A percentile compares a stretch with the other conserved stretches of the same genome.
Conservation (phyloP, 2,329 filamentous ascomycete species). For the Calonectria hawksworthii region DNA sequence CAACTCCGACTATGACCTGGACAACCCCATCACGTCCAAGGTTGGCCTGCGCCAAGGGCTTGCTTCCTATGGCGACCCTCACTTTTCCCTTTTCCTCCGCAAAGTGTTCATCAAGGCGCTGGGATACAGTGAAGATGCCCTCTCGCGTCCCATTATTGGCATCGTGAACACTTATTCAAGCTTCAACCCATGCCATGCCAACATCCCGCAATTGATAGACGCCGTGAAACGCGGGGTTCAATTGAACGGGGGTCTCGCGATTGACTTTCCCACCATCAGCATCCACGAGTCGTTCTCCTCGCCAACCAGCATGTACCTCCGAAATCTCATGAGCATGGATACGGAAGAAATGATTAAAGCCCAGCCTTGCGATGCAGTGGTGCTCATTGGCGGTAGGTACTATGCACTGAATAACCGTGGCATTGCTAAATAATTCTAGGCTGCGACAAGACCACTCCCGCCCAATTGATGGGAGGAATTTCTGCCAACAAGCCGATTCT, state of each 20-base stretch:
- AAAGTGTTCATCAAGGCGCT: conserved; percentile 85
- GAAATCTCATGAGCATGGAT: conserved; percentile 85
- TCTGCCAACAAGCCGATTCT: conserved; percentile 81
- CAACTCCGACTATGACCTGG: conserved; percentile 73
- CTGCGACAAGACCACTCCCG: conserved; percentile 81
- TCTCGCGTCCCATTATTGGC: conserved; percentile 79
- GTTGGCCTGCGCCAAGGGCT: conserved; percentile 74
- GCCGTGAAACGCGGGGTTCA: conserved; percentile 78
- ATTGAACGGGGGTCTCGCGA: conserved; percentile 74
- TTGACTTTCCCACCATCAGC: conserved; percentile 82
- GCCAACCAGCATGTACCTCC: conserved; percentile 81
- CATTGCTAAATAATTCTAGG: conserved; percentile 55
- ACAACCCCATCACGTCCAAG: conserved; percentile 62
- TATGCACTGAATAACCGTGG: background rate
- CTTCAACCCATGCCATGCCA: conserved; percentile 83
- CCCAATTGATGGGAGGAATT: conserved; percentile 82
- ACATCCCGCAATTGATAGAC: conserved; percentile 79
- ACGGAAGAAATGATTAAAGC: conserved; percentile 84
- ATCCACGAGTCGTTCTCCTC: conserved; percentile 77
- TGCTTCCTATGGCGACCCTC: conserved; percentile 78
- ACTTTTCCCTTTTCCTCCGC: conserved; percentile 81
- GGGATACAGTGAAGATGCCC: conserved; percentile 79
- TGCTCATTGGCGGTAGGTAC: conserved; percentile 73
- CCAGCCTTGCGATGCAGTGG: conserved; percentile 77
- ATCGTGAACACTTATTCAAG: conserved; percentile 81